A percentile compares a stretch with the other conserved stretches of the same genome.
Evolutionary conservation across 805 yeast species (phyloP).

Genomic region (Groenewaldozyma tartarivorans): DNA sequence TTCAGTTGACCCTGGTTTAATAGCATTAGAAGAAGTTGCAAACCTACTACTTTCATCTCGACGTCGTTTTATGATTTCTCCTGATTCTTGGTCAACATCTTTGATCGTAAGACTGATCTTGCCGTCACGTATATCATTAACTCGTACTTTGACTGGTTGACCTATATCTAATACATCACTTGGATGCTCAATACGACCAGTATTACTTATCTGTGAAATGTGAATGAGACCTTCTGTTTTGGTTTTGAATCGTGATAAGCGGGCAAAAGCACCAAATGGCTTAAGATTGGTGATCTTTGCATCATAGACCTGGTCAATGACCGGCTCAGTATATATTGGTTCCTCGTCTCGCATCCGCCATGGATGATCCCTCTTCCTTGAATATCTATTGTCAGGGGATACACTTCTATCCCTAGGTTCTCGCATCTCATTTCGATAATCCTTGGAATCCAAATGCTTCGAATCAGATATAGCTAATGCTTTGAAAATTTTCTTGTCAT

Average conservation of each 20-base stretch:
- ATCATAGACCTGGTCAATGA: constrained; percentile 40
- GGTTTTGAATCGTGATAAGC: constrained; percentile 33
- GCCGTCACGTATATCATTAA: constrained; percentile 36
- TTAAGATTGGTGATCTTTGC: constrained; percentile 56
- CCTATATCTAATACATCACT: constrained; percentile 45
- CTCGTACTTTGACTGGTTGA: constrained; percentile 59
- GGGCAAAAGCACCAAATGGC: constrained; percentile 71
- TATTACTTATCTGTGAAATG: constrained; percentile 50
- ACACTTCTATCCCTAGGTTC: not conserved
- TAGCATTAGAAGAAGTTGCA: not conserved
- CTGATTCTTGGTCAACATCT: constrained; percentile 62
- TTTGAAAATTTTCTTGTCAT: constrained; percentile 5
- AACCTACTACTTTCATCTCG: constrained; percentile 1
- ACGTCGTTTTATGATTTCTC: constrained; percentile 28
- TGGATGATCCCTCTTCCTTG: not conserved
- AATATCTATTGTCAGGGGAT: not conserved
- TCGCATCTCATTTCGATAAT: constrained; percentile 5
- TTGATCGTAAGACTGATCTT: constrained; percentile 55
- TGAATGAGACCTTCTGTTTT: constrained; percentile 50
- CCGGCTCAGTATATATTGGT: constrained; percentile 26
- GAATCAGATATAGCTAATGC: constrained; percentile 20
- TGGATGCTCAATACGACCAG: constrained; percentile 45
- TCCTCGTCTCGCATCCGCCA: constrained; percentile 5
- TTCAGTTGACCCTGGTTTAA: constrained; percentile 1
- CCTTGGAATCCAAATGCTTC: constrained; percentile 6